Evolutionary conservation across 495 filamentous ascomycete genomes (phyloP).

Genomic region (Penicillium soppii): DNA sequence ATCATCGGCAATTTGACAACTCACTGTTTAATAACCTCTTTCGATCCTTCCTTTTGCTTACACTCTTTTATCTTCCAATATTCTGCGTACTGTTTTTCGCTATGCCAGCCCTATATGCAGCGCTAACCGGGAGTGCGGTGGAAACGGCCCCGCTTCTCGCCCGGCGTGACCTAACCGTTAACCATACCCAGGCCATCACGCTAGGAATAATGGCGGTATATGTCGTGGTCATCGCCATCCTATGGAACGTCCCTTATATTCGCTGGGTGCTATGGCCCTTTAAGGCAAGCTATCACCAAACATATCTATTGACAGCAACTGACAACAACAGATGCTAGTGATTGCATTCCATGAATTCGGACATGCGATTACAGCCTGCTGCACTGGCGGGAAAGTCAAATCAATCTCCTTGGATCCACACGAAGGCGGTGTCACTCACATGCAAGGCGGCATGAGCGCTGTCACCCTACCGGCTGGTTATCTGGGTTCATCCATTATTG

Average conservation of each 20-base stretch:
- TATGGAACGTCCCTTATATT: conserved; percentile 80
- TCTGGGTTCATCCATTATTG: conserved; percentile 71
- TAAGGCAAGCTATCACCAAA: conserved; percentile 53
- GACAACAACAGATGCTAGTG: conserved; percentile 64
- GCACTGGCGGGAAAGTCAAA: conserved; percentile 70
- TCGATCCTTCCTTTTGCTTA: too few species aligned
- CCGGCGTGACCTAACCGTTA: conserved; percentile 60
- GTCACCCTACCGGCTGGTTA: conserved; percentile 78
- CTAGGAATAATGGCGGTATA: conserved; percentile 69
- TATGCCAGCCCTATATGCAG: conserved; percentile 35
- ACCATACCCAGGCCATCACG: conserved; percentile 70
- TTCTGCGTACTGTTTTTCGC: neutral
- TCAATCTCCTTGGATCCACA: conserved; percentile 69
- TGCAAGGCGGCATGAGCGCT: conserved; percentile 73
- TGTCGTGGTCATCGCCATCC: conserved; percentile 68
- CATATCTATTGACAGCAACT: neutral
- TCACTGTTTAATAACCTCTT: too few species aligned
- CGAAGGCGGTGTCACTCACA: conserved; percentile 73
- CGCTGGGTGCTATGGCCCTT: conserved; percentile 77
- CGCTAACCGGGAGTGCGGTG: conserved; percentile 21
- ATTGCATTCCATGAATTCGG: conserved; percentile 85
- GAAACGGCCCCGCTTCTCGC: conserved; percentile 31
- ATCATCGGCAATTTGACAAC: too few species aligned
- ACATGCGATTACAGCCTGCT: conserved; percentile 70
- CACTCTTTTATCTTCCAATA: too few species aligned